These are phyloP conservation scores for Starmerella bombicola DNA, from an alignment of 805 yeast genomes.

Conservation along the genomic window DNA sequence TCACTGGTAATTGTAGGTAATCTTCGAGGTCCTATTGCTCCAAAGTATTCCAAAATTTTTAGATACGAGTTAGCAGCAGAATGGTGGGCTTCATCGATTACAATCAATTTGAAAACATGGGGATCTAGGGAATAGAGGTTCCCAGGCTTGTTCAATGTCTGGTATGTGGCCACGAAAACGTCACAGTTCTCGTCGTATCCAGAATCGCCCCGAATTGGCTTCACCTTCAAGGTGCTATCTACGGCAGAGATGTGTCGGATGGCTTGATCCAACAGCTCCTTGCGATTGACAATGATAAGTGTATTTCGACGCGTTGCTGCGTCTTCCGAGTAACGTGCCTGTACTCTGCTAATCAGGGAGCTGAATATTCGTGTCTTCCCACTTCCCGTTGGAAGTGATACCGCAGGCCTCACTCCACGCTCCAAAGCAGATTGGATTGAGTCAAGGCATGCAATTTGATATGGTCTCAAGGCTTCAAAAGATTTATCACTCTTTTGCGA, in stretches of 20 bases:
- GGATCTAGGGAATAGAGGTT: slow-evolving; percentile 47
- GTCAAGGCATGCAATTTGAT: slow-evolving; percentile 61
- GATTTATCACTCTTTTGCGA: no score
- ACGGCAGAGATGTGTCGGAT: slow-evolving; percentile 35
- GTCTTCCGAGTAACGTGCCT: slow-evolving; percentile 23
- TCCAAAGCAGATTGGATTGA: slow-evolving; percentile 40
- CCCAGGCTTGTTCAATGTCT: slow-evolving; percentile 39
- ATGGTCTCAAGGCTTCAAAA: slow-evolving; percentile 29
- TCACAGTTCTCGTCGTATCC: slow-evolving; percentile 35
- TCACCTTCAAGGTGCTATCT: slow-evolving; percentile 43
- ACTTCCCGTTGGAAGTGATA: slow-evolving; percentile 85
- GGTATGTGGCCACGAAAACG: slow-evolving; percentile 67
- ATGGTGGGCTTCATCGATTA: slow-evolving; percentile 90
- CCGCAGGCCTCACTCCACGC: slow-evolving; percentile 53
- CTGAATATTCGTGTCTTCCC: slow-evolving; percentile 76
- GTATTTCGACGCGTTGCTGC: slow-evolving; percentile 28
- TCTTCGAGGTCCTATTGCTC: slow-evolving; percentile 16
- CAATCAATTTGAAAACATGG: slow-evolving; percentile 51
- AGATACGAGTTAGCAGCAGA: slow-evolving; percentile 61
- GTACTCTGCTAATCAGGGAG: slow-evolving; percentile 25
- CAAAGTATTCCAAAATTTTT: slow-evolving; percentile 47
- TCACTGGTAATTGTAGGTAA: not conserved
- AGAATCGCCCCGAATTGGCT: slow-evolving; percentile 54
- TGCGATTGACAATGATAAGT: slow-evolving; percentile 65
- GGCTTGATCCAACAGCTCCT: slow-evolving; percentile 68